Evolutionary conservation across 2,329 filamentous ascomycete genomes (phyloP).

Genomic region (Hypoxylon sp.): DNA sequence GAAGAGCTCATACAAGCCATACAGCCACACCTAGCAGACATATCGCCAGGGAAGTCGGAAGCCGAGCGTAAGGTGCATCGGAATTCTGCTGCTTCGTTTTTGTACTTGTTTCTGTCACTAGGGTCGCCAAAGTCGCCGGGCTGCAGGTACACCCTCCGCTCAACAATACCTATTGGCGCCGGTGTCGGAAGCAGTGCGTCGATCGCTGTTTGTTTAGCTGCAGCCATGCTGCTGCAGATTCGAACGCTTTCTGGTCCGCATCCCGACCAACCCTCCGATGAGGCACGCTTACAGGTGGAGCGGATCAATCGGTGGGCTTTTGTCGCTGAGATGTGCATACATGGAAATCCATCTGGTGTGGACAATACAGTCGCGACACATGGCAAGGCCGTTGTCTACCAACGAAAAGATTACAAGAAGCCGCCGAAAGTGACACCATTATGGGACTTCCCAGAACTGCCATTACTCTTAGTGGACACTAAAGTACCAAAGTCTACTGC

Average conservation of each 20-base stretch:
- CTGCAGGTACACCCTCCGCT: constrained; percentile 90
- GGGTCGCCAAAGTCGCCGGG: constrained; percentile 84
- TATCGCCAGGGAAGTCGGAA: constrained; percentile 77
- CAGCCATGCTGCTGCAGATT: constrained; percentile 88
- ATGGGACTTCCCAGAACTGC: constrained; percentile 91
- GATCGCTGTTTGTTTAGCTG: constrained; percentile 88
- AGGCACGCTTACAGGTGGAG: constrained; percentile 91
- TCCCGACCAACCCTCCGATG: constrained; percentile 87
- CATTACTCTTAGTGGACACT: constrained; percentile 91
- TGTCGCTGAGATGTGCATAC: constrained; percentile 96
- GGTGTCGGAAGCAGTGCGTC: constrained; percentile 95
- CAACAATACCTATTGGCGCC: constrained; percentile 92
- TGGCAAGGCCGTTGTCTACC: constrained; percentile 94
- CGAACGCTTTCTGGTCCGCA: constrained; percentile 91
- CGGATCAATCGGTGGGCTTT: constrained; percentile 98
- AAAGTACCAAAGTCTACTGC: constrained; percentile 88
- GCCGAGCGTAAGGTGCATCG: constrained; percentile 87
- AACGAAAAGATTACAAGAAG: constrained; percentile 81
- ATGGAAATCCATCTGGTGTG: constrained; percentile 95
- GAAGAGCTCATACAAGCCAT: constrained; percentile 84
- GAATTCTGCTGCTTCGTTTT: constrained; percentile 84
- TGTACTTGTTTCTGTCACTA: constrained; percentile 93
- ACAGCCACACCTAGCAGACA: constrained; percentile 80
- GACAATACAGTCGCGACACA: constrained; percentile 97
- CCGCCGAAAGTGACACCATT: constrained; percentile 83